Evolutionary conservation across 495 filamentous ascomycete genomes (phyloP).

Genomic region (Hypoxylon crocopeplum): DNA sequence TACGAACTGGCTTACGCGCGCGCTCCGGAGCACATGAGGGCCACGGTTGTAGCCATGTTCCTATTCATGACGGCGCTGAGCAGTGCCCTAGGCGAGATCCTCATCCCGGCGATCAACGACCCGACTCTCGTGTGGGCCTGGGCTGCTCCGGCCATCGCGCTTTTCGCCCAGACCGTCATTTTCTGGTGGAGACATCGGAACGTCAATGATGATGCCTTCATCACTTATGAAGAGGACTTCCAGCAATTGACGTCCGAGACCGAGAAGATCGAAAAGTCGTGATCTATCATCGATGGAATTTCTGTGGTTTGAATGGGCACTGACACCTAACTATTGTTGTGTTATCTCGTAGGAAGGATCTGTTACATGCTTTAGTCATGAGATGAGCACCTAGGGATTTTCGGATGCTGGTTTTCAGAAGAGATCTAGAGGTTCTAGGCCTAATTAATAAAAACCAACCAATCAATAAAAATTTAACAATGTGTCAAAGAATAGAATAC

Average conservation of each 20-base stretch:
- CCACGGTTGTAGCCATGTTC: conserved; percentile 64
- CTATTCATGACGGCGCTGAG: conserved; percentile 60
- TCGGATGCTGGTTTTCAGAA: no score
- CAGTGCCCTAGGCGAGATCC: conserved; percentile 59
- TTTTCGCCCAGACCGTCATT: conserved; percentile 54
- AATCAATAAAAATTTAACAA: no score
- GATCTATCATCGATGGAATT: no score
- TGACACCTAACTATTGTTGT: no score
- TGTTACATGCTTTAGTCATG: no score
- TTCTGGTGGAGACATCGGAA: conserved; percentile 56
- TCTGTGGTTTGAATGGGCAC: no score
- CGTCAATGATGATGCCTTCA: conserved; percentile 55
- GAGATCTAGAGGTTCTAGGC: no score
- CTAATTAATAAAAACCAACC: no score
- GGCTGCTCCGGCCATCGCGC: conserved; percentile 57
- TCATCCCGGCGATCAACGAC: conserved; percentile 62
- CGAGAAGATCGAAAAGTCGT: not conserved
- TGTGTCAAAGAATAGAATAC: no score
- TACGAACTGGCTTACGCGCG: conserved; percentile 71
- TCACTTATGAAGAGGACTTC: conserved; percentile 40
- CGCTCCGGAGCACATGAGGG: conserved; percentile 65
- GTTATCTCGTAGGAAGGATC: no score
- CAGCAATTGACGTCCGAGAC: not conserved
- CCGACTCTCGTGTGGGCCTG: conserved; percentile 62
- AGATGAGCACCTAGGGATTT: no score